Conservation (phyloP, 768 basidiomycete species). For the Arthromyces matolae region DNA sequence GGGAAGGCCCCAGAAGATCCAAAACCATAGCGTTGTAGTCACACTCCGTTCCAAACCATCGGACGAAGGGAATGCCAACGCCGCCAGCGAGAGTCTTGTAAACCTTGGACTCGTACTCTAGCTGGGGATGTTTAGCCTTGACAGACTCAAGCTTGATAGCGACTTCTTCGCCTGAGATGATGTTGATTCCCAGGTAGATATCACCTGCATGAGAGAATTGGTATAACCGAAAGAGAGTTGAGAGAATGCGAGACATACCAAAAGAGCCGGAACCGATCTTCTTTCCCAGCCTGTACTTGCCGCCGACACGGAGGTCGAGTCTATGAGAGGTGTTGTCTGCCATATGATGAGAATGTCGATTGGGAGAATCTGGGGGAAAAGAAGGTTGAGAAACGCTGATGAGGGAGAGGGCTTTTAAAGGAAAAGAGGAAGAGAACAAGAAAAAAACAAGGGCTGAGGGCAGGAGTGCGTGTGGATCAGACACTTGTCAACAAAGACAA, state of each 20-base stretch:
- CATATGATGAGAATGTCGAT: slow-evolving; percentile 41
- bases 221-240: slow-evolving; percentile 7
- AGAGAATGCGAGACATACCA: slow-evolving; percentile 50
- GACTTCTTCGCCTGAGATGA: slow-evolving; percentile 99
- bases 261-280: slow-evolving; percentile 99
- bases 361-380: slow-evolving; percentile 17
- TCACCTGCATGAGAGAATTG: slow-evolving; percentile 58
- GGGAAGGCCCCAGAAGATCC: slow-evolving; percentile 89
- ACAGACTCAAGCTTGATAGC: slow-evolving; percentile 99
- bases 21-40: slow-evolving; percentile 99
- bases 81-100: slow-evolving; percentile 99
- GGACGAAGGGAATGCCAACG: slow-evolving; percentile 96
- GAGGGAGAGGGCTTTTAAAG: slow-evolving; percentile 15
- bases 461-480: slow-evolving; percentile 41
- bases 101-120: slow-evolving; percentile 95
- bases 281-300: slow-evolving; percentile 97
- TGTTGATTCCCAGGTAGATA: slow-evolving; percentile 99
- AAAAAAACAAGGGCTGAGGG: slow-evolving; percentile 30
- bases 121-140: slow-evolving; percentile 99
- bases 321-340: slow-evolving; percentile 68
- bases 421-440: slow-evolving; percentile 5
- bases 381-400: slow-evolving; percentile 18
- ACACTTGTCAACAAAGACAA: slow-evolving; percentile 35
- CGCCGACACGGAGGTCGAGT: slow-evolving; percentile 86
- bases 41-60: slow-evolving; percentile 94